Evolutionary conservation across 305 asterid species (phyloP).

Genomic region (Fraxinus dipetala): DNA sequence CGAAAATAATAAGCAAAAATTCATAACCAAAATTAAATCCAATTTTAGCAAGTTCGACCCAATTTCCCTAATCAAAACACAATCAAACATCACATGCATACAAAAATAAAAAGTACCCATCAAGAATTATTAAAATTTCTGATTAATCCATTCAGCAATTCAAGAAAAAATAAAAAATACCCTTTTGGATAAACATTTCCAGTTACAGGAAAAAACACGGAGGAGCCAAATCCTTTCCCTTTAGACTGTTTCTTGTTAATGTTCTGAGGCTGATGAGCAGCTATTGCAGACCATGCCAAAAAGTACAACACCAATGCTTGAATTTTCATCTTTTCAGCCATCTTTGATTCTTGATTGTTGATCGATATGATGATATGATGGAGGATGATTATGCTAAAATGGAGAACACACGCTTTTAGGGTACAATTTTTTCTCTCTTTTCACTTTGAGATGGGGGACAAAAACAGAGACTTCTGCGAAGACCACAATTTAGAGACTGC

Average conservation of each 20-base stretch:
- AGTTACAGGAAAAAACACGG: conserved; percentile 66
- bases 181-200: conserved; percentile 92
- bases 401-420: not conserved
- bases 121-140: not conserved
- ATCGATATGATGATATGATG: not conserved
- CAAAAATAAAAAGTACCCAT: not conserved
- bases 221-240: conserved; percentile 40
- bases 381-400: not conserved
- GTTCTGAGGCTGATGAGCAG: conserved; percentile 36
- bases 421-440: not conserved
- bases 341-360: not conserved
- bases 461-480: not conserved
- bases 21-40: not conserved
- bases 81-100: conserved; percentile 3
- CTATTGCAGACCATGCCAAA: conserved; percentile 37
- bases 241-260: conserved; percentile 21
- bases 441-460: not conserved
- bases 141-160: not conserved
- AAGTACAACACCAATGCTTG: conserved; percentile 42
- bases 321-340: conserved; percentile 35
- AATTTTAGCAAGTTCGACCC: not conserved
- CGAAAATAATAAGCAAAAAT: not conserved
- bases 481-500: not conserved
- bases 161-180: conserved; percentile 34
- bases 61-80: conserved; percentile 16